Evolutionary conservation across 73 alveolate species (phyloP).

Genomic region (Uronychia binucleata): DNA sequence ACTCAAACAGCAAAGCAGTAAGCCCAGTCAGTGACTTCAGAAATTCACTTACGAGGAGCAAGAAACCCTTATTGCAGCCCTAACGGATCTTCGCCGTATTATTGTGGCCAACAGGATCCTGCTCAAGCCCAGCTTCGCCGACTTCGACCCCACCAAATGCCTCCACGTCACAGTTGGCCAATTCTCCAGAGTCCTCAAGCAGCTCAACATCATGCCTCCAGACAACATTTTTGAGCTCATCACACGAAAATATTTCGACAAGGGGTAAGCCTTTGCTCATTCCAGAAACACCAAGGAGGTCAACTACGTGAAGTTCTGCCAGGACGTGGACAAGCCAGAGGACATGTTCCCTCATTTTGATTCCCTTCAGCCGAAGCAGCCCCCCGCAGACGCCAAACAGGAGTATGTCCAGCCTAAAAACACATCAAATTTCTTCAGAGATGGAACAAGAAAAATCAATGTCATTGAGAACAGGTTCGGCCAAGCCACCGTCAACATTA

Average conservation of each 20-base stretch:
- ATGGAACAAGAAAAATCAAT: slow-evolving; percentile 45
- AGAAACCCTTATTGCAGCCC: slow-evolving; percentile 47
- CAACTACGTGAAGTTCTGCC: slow-evolving; percentile 83
- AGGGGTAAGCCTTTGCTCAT: slow-evolving; percentile 56
- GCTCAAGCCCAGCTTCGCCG: slow-evolving; percentile 79
- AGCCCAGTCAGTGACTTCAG: slow-evolving; percentile 29
- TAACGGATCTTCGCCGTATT: slow-evolving; percentile 51
- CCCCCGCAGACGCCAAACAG: not conserved
- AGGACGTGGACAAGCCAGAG: slow-evolving; percentile 89
- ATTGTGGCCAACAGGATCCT: slow-evolving; percentile 75
- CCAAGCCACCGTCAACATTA: slow-evolving; percentile 43
- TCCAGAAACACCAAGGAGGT: slow-evolving; percentile 71
- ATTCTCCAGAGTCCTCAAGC: slow-evolving; percentile 83
- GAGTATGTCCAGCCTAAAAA: slow-evolving; percentile 19
- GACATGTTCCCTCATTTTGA: slow-evolving; percentile 73
- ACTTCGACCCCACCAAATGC: slow-evolving; percentile 85
- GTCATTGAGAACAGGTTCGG: slow-evolving; percentile 53
- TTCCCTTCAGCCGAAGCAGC: slow-evolving; percentile 17
- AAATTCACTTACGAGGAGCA: slow-evolving; percentile 63
- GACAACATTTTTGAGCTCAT: slow-evolving; percentile 69
- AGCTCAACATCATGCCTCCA: slow-evolving; percentile 70
- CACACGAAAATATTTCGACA: slow-evolving; percentile 73
- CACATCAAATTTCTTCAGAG: slow-evolving; percentile 38
- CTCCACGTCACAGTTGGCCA: slow-evolving; percentile 83
- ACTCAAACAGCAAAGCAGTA: slow-evolving; percentile 63